phyloP scores from a whole-genome alignment of 1,284 basidiomycete genomes.

The Ustilago nuda region DNA sequence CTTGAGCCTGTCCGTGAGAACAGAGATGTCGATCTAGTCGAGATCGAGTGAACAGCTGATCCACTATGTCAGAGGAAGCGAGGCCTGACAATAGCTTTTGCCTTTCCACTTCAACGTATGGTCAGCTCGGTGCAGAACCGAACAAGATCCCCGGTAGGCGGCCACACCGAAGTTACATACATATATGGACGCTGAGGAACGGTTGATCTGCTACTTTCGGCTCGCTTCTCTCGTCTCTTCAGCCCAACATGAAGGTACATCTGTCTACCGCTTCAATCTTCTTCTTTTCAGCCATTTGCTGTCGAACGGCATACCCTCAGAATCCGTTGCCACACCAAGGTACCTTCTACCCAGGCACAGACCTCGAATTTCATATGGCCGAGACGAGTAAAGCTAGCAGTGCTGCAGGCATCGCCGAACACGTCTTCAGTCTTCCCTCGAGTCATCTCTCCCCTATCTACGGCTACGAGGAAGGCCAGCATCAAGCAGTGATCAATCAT shows the following conservation, averaged over 20 bases:
- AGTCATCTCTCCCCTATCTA: slow-evolving; percentile 9
- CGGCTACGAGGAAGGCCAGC: neutral
- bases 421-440: slow-evolving; percentile 5
- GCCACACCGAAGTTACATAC: no score
- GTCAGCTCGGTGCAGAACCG: no score
- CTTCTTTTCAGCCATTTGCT: neutral
- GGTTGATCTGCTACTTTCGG: no score
- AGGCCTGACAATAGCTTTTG: no score
- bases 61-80: no score
- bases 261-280: neutral
- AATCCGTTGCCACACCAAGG: neutral
- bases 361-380: neutral
- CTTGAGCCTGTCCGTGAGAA: neutral
- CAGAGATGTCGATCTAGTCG: neutral
- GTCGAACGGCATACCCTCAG: neutral
- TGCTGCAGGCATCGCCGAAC: neutral
- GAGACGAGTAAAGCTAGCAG: slow-evolving; percentile 3
- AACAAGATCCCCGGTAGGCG: no score
- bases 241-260: neutral
- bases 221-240: neutral
- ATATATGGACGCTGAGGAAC: no score
- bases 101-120: no score
- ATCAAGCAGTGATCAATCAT: neutral
- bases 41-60: neutral
- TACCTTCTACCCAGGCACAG: neutral